These are phyloP conservation scores for Penicillium dipodomyicola DNA, from an alignment of 495 filamentous ascomycete genomes.

Conservation along the genomic window DNA sequence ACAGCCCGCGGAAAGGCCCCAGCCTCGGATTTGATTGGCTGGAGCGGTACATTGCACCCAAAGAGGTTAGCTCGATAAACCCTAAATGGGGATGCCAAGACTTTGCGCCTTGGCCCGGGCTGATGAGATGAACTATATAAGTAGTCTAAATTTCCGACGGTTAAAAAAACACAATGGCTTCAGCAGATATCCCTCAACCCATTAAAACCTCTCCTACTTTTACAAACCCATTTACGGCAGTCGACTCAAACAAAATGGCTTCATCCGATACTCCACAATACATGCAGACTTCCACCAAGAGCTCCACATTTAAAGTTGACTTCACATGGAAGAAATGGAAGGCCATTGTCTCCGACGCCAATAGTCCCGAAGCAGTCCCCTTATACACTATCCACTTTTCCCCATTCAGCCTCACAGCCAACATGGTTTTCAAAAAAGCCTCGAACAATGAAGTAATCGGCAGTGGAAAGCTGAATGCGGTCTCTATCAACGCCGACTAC, in stretches of 20 bases:
- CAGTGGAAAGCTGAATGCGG: constrained; percentile 21
- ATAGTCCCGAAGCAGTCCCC: constrained; percentile 12
- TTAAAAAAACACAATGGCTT: background rate
- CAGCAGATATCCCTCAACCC: too few relatives aligned
- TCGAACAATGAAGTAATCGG: constrained; percentile 21
- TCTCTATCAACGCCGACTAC: constrained; percentile 34
- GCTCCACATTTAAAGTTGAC: constrained; percentile 21
- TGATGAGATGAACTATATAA: constrained; percentile 3
- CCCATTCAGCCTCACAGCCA: constrained; percentile 13
- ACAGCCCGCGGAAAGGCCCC: background rate
- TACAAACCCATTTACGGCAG: background rate
- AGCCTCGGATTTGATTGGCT: background rate
- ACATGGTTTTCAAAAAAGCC: constrained; percentile 15
- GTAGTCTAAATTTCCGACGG: background rate
- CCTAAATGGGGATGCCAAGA: background rate
- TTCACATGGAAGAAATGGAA: constrained; percentile 33
- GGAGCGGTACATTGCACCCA: background rate
- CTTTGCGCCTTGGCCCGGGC: background rate
- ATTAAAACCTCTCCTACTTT: too few relatives aligned
- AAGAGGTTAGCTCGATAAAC: constrained; percentile 2
- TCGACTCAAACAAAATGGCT: background rate
- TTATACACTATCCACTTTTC: constrained; percentile 23
- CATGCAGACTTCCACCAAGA: background rate
- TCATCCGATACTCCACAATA: background rate
- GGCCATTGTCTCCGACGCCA: constrained; percentile 17